These are phyloP conservation scores for Cladosporium colombiae DNA, from an alignment of 2,329 filamentous ascomycete genomes.

Conservation along the genomic window DNA sequence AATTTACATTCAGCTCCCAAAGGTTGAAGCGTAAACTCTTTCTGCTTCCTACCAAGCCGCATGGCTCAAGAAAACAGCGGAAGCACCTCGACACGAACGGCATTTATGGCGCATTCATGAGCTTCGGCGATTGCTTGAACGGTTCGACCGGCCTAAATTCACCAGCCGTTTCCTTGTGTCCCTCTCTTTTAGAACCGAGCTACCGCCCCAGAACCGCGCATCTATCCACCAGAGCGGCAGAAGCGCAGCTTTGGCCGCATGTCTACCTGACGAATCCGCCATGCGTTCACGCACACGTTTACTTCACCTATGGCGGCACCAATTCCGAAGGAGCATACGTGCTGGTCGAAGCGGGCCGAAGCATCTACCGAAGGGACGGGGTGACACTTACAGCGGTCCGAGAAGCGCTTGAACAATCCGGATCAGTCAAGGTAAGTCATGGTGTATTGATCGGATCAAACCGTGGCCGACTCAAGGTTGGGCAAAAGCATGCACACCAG, in stretches of 20 bases:
- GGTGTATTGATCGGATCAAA: background rate
- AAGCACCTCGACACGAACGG: background rate
- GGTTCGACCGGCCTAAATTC: background rate
- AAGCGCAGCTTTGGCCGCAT: background rate
- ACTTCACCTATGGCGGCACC: background rate
- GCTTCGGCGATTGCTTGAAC: background rate
- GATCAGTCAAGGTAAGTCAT: background rate
- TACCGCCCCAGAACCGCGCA: background rate
- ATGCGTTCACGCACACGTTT: background rate
- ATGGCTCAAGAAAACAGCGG: background rate
- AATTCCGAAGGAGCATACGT: background rate
- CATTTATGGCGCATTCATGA: background rate
- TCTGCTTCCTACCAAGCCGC: background rate
- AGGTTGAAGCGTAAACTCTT: conserved; percentile 7
- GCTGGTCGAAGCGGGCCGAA: background rate
- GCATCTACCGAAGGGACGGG: background rate
- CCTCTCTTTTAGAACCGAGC: background rate
- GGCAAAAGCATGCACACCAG: background rate
- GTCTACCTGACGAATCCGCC: conserved; percentile 1
- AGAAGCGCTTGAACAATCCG: background rate
- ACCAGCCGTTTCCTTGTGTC: background rate
- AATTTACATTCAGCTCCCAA: background rate
- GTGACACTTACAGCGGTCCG: background rate
- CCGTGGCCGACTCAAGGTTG: background rate
- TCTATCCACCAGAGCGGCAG: background rate